phyloP scores from a whole-genome alignment of 768 basidiomycete species.

The Serendipita sp. region DNA sequence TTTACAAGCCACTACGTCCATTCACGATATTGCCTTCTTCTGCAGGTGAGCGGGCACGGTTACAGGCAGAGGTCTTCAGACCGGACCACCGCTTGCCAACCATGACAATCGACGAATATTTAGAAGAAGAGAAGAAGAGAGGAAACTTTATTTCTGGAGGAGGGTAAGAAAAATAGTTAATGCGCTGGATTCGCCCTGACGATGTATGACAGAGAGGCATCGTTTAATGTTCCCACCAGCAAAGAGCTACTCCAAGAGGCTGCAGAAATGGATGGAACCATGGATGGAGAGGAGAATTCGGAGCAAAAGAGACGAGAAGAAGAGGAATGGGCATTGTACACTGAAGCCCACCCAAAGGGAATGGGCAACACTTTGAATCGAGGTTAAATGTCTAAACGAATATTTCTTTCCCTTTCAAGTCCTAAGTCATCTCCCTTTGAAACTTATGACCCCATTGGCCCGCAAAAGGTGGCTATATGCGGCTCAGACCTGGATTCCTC shows the following conservation, averaged over 20 bases:
- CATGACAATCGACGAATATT: slow-evolving; percentile 91
- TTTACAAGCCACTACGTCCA: slow-evolving; percentile 59
- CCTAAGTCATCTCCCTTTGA: too few relatives aligned
- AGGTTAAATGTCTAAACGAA: slow-evolving; percentile 34
- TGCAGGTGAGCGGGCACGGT: slow-evolving; percentile 45
- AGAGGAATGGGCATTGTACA: slow-evolving; percentile 82
- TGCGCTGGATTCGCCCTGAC: not conserved
- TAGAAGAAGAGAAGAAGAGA: slow-evolving; percentile 64
- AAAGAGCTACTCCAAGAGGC: slow-evolving; percentile 66
- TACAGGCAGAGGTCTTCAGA: slow-evolving; percentile 72
- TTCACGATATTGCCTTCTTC: slow-evolving; percentile 82
- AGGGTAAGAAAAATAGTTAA: slow-evolving; percentile 38
- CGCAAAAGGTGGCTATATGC: not conserved
- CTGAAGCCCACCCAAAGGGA: slow-evolving; percentile 71
- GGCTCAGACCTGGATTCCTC: not conserved
- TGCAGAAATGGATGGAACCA: slow-evolving; percentile 72
- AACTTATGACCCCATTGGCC: too few relatives aligned
- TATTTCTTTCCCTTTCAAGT: too few relatives aligned
- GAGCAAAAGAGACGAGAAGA: slow-evolving; percentile 73
- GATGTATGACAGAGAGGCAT: slow-evolving; percentile 35
- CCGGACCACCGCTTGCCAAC: slow-evolving; percentile 75
- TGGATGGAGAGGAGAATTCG: slow-evolving; percentile 43
- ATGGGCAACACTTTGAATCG: slow-evolving; percentile 97
- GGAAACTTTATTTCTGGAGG: slow-evolving; percentile 81
- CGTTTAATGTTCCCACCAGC: slow-evolving; percentile 48